phyloP scores from a whole-genome alignment of 192 early-diverging fungal species.

The Thamnidium elegans region DNA sequence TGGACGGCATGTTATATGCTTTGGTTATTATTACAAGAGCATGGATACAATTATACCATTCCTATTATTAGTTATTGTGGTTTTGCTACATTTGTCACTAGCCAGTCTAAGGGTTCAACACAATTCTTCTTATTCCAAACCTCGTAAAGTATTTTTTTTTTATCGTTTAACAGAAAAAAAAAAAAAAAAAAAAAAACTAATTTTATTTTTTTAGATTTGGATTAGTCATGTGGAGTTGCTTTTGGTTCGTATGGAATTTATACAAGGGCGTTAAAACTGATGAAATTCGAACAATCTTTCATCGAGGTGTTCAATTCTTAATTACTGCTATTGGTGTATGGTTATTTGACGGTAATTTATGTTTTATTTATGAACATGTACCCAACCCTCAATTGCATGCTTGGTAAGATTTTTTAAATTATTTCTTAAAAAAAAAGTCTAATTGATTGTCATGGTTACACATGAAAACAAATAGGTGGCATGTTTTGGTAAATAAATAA shows the following conservation, averaged over 20 bases:
- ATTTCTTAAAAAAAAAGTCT: neutral
- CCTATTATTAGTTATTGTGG: no score
- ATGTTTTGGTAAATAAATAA: conserved; percentile 6
- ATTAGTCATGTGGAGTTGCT: conserved; percentile 35
- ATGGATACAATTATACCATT: no score
- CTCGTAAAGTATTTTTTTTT: no score
- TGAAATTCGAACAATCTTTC: conserved; percentile 14
- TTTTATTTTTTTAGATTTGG: no score
- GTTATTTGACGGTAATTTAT: conserved; percentile 34
- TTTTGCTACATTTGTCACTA: no score
- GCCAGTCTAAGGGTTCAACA: no score
- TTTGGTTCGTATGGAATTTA: conserved; percentile 34
- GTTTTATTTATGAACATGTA: conserved; percentile 34
- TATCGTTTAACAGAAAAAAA: no score
- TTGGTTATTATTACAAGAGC: no score
- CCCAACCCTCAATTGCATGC: conserved; percentile 33
- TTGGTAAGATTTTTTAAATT: conserved; percentile 9
- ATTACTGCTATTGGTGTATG: conserved; percentile 25
- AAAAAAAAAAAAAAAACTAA: no score
- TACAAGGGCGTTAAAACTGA: conserved; percentile 15
- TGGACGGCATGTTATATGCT: no score
- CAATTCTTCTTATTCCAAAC: no score
- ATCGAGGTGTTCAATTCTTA: conserved; percentile 23
- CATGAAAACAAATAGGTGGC: conserved; percentile 1
- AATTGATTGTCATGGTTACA: neutral